Evolutionary conservation across 768 basidiomycete genomes (phyloP), one percentile per base, ranked within the genome.

Genomic region (Wakefieldia striispora): DNA sequence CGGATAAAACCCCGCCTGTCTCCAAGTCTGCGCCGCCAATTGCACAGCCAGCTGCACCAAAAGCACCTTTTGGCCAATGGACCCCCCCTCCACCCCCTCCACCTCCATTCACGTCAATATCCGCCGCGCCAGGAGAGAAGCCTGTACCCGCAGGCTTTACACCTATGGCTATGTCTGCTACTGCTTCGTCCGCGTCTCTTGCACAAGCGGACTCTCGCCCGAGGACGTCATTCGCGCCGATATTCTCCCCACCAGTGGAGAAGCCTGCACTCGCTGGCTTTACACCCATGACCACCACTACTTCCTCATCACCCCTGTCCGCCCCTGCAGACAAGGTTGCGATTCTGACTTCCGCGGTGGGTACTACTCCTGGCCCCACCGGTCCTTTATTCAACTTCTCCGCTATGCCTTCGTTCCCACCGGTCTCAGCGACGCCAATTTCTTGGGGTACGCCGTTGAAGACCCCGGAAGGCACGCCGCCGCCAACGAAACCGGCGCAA

Each of bases 101-200:
- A 0, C 78, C 83, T 4, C 77, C 82, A 0, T 56, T 76, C 12
- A 56, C 72, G 4, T 69, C 73, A 9, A 57, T 70, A 4, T 64
- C 71, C 52, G 56, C 64, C 26, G 36, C 47, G 31, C 16, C 40
- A 33, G 51, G 20, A 31, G 50, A 51, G 36, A 63, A 54, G 24
- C 48, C 46, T 41, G 29, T 46, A 8, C 41, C 45, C 49, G 14
- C 48, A 45, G 27, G 40, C 40, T 43, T 57, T 43, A 19, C 47
- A 40, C 27, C 44, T n/a, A 33, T 47, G 17, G 29, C 52, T n/a
- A 47, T 53, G 16, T 23, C 47, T 20, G 26, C 33, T 14, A 2
- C 27, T 9, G 8, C 31, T 3, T 33, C 14, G 31, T 33, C 14
- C 31, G 2, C 14, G 13, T 14, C 29, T 31, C 29, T 9, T 31